These are phyloP conservation scores for Apiotrichum veenhuisii DNA, from an alignment of 1,284 basidiomycete genomes.

Conservation along the genomic window DNA sequence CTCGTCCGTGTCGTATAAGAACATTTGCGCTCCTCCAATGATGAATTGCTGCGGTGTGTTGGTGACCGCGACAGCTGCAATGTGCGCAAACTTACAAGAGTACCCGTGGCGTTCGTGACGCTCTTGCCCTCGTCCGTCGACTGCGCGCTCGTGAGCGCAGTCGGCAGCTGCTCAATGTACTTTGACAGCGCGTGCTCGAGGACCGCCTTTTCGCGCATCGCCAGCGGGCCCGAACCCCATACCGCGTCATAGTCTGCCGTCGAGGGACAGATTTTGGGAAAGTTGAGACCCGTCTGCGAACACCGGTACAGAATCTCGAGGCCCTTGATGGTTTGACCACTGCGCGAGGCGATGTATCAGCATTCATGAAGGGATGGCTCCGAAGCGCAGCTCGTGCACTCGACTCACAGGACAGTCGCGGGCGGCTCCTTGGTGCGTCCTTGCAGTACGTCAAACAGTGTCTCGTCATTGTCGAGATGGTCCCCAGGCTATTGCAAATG, in stretches of 20 bases:
- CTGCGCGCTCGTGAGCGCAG: not conserved
- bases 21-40: conserved; percentile 14
- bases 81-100: not conserved
- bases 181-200: not conserved
- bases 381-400: too few relatives aligned
- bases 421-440: not conserved
- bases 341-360: not conserved
- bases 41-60: conserved; percentile 15
- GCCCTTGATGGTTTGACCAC: conserved; percentile 8
- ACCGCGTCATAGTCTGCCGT: not conserved
- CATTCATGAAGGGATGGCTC: too few relatives aligned
- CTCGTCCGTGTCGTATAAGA: conserved; percentile 13
- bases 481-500: not conserved
- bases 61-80: not conserved
- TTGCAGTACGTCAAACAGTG: conserved; percentile 8
- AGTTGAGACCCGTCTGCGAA: not conserved
- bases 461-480: not conserved
- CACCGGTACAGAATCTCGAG: not conserved
- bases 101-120: not conserved
- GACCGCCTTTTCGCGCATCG: not conserved
- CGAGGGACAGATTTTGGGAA: not conserved
- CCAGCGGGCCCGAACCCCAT: not conserved
- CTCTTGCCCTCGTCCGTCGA: not conserved
- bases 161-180: not conserved
- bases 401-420: too few relatives aligned